Evolutionary conservation across 2,329 filamentous ascomycete species (phyloP).

Genomic region (Akanthomyces muscarius): DNA sequence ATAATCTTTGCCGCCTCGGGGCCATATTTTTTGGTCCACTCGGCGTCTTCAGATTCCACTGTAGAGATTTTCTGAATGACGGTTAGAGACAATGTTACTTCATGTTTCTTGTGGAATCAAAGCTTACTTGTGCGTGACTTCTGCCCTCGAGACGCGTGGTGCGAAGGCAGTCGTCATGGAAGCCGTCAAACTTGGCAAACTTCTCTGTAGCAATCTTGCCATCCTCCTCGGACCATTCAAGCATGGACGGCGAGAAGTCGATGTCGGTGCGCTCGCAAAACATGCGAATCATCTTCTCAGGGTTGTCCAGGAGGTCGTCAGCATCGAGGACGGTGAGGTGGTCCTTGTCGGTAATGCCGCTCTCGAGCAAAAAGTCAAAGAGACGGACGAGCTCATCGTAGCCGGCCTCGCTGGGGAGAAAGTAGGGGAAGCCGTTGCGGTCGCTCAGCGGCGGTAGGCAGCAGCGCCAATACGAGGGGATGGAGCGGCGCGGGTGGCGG

Average conservation of each 20-base stretch:
- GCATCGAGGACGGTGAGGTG: constrained; percentile 86
- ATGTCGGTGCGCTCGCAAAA: constrained; percentile 82
- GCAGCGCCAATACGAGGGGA: constrained; percentile 93
- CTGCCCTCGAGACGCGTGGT: constrained; percentile 73
- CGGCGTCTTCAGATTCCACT: constrained; percentile 61
- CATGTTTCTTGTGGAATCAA: constrained; percentile 17
- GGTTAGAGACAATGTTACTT: neutral
- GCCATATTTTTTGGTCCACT: constrained; percentile 73
- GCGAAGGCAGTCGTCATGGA: constrained; percentile 90
- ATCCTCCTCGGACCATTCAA: constrained; percentile 76
- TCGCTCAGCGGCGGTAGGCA: constrained; percentile 81
- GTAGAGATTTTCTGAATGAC: constrained; percentile 54
- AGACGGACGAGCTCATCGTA: constrained; percentile 82
- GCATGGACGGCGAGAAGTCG: constrained; percentile 71
- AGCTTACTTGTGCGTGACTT: constrained; percentile 54
- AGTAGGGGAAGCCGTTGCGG: constrained; percentile 79
- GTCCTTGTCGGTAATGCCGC: constrained; percentile 66
- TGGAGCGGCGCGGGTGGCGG: constrained; percentile 85
- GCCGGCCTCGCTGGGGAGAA: constrained; percentile 83
- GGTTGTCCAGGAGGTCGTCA: constrained; percentile 87
- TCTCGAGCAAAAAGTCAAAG: constrained; percentile 75
- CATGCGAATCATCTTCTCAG: constrained; percentile 66
- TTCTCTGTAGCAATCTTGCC: constrained; percentile 67
- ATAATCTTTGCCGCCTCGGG: constrained; percentile 67
- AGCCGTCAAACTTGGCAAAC: constrained; percentile 97